phyloP scores from a whole-genome alignment of 1,284 basidiomycete genomes.

The Malassezia vespertilionis region DNA sequence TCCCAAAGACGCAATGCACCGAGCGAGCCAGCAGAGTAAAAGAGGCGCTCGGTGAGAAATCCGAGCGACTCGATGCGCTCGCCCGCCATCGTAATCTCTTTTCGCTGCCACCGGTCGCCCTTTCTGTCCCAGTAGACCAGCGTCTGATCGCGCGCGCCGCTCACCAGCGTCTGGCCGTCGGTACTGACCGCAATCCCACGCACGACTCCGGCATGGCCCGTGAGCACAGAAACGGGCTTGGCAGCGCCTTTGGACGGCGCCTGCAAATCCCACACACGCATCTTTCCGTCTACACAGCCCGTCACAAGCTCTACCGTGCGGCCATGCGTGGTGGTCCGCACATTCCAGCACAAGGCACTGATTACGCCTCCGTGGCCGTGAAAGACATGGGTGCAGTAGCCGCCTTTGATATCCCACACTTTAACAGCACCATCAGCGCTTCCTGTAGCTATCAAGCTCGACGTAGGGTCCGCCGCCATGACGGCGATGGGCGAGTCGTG shows the following conservation, averaged over 20 bases:
- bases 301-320: constrained; percentile 68
- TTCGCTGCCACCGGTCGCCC: constrained; percentile 25
- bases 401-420: constrained; percentile 81
- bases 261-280: constrained; percentile 42
- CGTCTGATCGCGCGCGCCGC: constrained; percentile 33
- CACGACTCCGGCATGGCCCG: constrained; percentile 39
- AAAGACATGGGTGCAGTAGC: constrained; percentile 86
- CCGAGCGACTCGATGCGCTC: constrained; percentile 39
- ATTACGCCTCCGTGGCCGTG: constrained; percentile 84
- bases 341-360: constrained; percentile 75
- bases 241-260: constrained; percentile 17
- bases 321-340: constrained; percentile 32
- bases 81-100: constrained; percentile 29
- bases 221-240: constrained; percentile 27
- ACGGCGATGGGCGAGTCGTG: constrained; percentile 90
- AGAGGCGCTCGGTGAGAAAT: constrained; percentile 21
- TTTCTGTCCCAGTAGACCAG: constrained; percentile 28
- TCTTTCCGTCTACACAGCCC: constrained; percentile 57
- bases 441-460: constrained; percentile 81
- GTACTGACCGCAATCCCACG: constrained; percentile 29
- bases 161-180: constrained; percentile 29
- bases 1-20: constrained; percentile 35
- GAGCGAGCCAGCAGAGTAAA: constrained; percentile 35
- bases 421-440: constrained; percentile 92
- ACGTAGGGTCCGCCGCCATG: constrained; percentile 65